Conservation (phyloP, 306 rosid species). For the Sesbania bispinosa region DNA sequence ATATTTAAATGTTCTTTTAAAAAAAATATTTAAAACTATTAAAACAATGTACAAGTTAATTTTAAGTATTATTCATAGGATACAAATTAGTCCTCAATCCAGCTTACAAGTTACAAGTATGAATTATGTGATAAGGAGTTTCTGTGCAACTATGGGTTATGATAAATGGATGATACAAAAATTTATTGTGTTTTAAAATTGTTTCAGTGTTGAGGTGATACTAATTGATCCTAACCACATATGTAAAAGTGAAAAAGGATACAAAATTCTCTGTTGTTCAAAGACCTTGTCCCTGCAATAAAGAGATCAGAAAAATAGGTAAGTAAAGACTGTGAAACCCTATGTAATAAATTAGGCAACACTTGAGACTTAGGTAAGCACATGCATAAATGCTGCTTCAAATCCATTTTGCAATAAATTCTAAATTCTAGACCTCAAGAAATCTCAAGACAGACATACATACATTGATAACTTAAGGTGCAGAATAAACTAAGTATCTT, state of each 20-base stretch:
- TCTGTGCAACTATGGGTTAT: no score
- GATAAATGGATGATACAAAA: no score
- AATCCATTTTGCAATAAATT: constrained; percentile 1
- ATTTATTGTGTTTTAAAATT: no score
- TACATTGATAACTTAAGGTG: not conserved
- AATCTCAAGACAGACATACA: not conserved
- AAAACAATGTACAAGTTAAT: no score
- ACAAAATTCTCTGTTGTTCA: constrained; percentile 85
- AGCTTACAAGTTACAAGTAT: no score
- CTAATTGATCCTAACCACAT: no score
- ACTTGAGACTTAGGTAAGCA: not conserved
- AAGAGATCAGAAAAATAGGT: not conserved
- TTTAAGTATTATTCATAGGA: no score
- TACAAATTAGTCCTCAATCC: no score
- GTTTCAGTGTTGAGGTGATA: no score
- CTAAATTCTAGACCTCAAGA: not conserved
- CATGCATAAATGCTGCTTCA: not conserved
- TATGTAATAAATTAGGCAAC: constrained; percentile 19
- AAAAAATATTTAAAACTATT: no score
- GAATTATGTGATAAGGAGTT: no score
- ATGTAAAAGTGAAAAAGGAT: constrained; percentile 51
- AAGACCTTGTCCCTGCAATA: constrained; percentile 86
- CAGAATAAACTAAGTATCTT: constrained; percentile 5
- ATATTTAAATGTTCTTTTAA: no score
- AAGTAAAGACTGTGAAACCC: not conserved